A percentile compares a stretch with the other conserved stretches of the same genome.
phyloP scores from a whole-genome alignment of 2,329 filamentous ascomycete species.

The Aspergillus sp. region DNA sequence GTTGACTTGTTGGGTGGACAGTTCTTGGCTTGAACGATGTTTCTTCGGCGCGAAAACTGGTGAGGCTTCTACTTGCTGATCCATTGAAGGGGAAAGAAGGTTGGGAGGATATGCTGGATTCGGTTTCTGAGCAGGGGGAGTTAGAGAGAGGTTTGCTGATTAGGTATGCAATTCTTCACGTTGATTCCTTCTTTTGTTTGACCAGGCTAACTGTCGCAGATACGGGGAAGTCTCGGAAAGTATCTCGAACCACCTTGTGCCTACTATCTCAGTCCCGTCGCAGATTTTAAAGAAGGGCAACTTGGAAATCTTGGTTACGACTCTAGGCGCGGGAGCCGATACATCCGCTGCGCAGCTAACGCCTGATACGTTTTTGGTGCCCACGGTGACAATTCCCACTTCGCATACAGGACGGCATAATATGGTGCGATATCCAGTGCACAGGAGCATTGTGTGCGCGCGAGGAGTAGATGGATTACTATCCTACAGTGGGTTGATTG shows the following conservation, averaged over 20 bases:
- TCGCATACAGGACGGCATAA: constrained; percentile 65
- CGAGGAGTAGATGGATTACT: constrained; percentile 68
- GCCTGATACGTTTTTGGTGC: constrained; percentile 69
- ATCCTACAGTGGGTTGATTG: constrained; percentile 33
- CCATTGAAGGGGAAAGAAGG: constrained; percentile 61
- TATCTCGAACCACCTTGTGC: constrained; percentile 52
- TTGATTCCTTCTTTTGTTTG: background rate
- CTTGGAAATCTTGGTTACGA: constrained; percentile 61
- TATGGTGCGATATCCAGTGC: constrained; percentile 76
- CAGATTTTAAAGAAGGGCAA: constrained; percentile 54
- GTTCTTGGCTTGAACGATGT: constrained; percentile 54
- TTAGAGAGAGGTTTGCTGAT: constrained; percentile 62
- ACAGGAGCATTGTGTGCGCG: constrained; percentile 73
- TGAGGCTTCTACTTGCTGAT: constrained; percentile 69
- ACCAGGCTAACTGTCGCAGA: constrained; percentile 32
- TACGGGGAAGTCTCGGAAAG: constrained; percentile 54
- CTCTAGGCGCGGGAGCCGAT: constrained; percentile 50
- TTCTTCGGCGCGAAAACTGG: constrained; percentile 56
- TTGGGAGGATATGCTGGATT: constrained; percentile 66
- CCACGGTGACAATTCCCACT: constrained; percentile 67
- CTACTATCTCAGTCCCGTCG: constrained; percentile 58
- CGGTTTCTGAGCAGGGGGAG: constrained; percentile 41
- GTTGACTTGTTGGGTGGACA: constrained; percentile 18
- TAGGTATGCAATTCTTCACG: constrained; percentile 44
- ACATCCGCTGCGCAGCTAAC: constrained; percentile 51